Percentiles rank a stretch among this genome's conserved stretches.
These are phyloP conservation scores for Buddleja alternifolia DNA, from an alignment of 257 asterid species.

Conservation along the genomic window DNA sequence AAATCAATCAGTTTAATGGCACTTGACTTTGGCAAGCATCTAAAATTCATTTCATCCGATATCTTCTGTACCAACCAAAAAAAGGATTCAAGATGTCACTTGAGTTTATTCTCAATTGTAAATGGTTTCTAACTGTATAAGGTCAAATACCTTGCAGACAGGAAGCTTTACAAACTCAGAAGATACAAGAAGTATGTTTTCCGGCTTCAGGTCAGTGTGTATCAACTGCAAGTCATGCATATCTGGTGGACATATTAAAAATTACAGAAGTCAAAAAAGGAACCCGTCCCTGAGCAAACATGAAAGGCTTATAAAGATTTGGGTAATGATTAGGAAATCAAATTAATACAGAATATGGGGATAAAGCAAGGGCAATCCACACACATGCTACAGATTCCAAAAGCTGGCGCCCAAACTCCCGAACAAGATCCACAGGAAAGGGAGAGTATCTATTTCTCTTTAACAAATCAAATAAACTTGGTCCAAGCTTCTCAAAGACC, in stretches of 20 bases:
- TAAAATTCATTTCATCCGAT: slow-evolving; percentile 55
- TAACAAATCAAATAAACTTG: slow-evolving; percentile 69
- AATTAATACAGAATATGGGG: slow-evolving; percentile 34
- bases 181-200: slow-evolving; percentile 62
- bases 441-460: slow-evolving; percentile 62
- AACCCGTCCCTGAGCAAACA: slow-evolving; percentile 19
- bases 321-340: slow-evolving; percentile 35
- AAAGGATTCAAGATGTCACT: slow-evolving; percentile 22
- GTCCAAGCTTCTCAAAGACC: slow-evolving; percentile 79
- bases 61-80: slow-evolving; percentile 56
- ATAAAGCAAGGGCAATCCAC: slow-evolving; percentile 49
- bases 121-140: slow-evolving; percentile 35
- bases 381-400: slow-evolving; percentile 76
- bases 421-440: slow-evolving; percentile 63
- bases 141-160: slow-evolving; percentile 51
- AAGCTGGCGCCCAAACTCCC: slow-evolving; percentile 72
- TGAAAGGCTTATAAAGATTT: slow-evolving; percentile 27
- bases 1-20: slow-evolving; percentile 70
- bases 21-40: slow-evolving; percentile 69
- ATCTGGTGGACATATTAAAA: slow-evolving; percentile 42
- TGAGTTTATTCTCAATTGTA: slow-evolving; percentile 28
- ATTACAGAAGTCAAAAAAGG: slow-evolving; percentile 26
- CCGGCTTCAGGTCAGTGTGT: slow-evolving; percentile 70
- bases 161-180: slow-evolving; percentile 60
- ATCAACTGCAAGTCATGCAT: slow-evolving; percentile 59